These are phyloP conservation scores for Tolypocladium paradoxum DNA, from an alignment of 2,329 filamentous ascomycete genomes.

Conservation along the genomic window DNA sequence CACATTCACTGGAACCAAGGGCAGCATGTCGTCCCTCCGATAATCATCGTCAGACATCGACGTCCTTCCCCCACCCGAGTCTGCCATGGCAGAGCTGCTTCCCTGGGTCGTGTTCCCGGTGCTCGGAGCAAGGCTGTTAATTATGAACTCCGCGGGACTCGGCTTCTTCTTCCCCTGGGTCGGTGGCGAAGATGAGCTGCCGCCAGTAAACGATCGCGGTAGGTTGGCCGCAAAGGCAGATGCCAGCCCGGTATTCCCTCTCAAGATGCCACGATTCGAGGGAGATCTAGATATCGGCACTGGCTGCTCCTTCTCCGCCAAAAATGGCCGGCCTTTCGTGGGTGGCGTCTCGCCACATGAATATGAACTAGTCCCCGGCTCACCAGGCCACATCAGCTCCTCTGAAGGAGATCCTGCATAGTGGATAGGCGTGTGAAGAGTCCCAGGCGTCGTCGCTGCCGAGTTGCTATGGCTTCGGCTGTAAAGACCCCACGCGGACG, in stretches of 20 bases:
- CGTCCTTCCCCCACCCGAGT: constrained; percentile 36
- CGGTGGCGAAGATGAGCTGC: constrained; percentile 32
- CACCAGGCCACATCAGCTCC: constrained; percentile 39
- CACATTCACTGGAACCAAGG: constrained; percentile 40
- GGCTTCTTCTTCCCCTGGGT: constrained; percentile 39
- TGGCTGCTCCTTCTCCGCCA: constrained; percentile 33
- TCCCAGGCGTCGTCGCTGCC: constrained; percentile 44
- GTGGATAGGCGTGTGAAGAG: constrained; percentile 43
- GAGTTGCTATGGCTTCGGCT: constrained; percentile 43
- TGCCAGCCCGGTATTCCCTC: constrained; percentile 43
- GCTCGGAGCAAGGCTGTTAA: constrained; percentile 42
- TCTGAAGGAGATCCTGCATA: constrained; percentile 48
- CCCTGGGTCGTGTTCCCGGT: constrained; percentile 38
- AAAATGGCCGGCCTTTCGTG: constrained; percentile 33
- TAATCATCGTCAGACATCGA: constrained; percentile 45
- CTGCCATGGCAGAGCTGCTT: constrained; percentile 31
- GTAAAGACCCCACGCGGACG: constrained; percentile 40
- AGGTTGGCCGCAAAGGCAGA: constrained; percentile 46
- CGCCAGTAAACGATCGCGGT: constrained; percentile 31
- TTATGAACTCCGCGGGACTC: constrained; percentile 51
- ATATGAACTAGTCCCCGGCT: constrained; percentile 46
- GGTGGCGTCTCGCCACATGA: constrained; percentile 54
- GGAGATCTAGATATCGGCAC: constrained; percentile 50
- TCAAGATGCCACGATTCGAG: constrained; percentile 40
- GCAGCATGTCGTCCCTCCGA: constrained; percentile 32